These are phyloP conservation scores for Chlamydomonas sphaeroides DNA, from an alignment of 139 green algal species.

Conservation along the genomic window DNA sequence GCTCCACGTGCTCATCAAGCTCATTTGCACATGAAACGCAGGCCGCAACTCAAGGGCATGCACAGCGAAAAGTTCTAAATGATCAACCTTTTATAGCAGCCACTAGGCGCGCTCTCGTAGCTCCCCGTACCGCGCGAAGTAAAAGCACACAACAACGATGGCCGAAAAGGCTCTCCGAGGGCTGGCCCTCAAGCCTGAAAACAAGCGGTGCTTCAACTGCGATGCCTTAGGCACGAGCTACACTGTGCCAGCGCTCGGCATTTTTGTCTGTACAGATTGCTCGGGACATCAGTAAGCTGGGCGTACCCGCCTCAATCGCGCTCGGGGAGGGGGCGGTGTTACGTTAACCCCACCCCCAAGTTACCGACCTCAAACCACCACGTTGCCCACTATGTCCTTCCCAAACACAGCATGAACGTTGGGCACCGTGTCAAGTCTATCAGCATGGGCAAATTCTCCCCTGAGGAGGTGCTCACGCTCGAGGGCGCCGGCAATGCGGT, in stretches of 20 bases:
- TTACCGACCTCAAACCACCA: neutral
- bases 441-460: constrained; percentile 80
- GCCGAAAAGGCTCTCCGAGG: too few species aligned
- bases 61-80: too few species aligned
- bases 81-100: too few species aligned
- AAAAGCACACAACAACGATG: too few species aligned
- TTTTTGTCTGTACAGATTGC: constrained; percentile 86
- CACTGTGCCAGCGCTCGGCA: constrained; percentile 72
- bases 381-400: too few species aligned
- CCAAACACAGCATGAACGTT: constrained; percentile 79
- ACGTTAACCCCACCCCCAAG: neutral
- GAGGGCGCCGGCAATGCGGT: constrained; percentile 80
- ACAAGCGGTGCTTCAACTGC: constrained; percentile 67
- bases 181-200: neutral
- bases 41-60: too few species aligned
- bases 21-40: too few species aligned
- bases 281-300: constrained; percentile 81
- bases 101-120: too few species aligned
- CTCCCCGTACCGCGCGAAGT: too few species aligned
- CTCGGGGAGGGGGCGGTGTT: neutral
- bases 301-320: too few species aligned
- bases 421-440: constrained; percentile 85
- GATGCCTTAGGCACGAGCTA: constrained; percentile 54
- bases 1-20: too few species aligned
- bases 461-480: constrained; percentile 76